Evolutionary conservation across 1,139 yeast genomes (phyloP), one percentile per base, ranked within the genome.

Genomic region (Cylindricascospora bacillispora): DNA sequence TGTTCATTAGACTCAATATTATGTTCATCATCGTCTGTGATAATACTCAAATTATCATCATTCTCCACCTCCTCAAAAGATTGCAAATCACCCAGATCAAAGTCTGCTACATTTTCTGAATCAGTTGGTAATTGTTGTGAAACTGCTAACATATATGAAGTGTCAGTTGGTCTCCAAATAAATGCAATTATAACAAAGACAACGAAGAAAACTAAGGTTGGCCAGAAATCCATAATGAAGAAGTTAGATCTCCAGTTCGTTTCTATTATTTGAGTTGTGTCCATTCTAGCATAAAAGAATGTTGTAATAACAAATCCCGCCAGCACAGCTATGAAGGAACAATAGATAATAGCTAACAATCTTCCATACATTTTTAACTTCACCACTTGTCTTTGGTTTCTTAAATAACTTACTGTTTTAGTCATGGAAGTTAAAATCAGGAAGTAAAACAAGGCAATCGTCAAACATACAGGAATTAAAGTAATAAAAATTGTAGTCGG

Each of bases 161-260:
- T 83, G 46, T 81, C 93, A 0, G 97, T 86, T 29, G 98, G 98
- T 57, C 98, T 74, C 98, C 98, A 92, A 41, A 89, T 70, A 64
- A 85, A 75, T 9, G 95, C 82, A 43, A 92, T 66, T 5, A 86
- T 73, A 50, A 80, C 69, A 54, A 89, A 86, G 27, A 86, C 86
- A 27, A 76, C 57, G 51, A 80, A 83, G 59, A 83, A 92, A 11
- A 86, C 78, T 27, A 83, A 69, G 36, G 93, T 76, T 23, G 95
- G 93, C 95, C 98, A 85, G 59, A 93, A 92, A 45, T 89, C 95
- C 30, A 79, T 69, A 34, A 85, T 57, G 51, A 92, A 85, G 63
- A 81, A 86, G 41, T 93, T 73, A 22, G 83, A 71, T 57, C 85
- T 82, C 98, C 98, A 92, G 54, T 82, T 80, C 44, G 72, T 73